phyloP scores from a whole-genome alignment of 208 protist species.

The Sergeia podlipaevii region DNA sequence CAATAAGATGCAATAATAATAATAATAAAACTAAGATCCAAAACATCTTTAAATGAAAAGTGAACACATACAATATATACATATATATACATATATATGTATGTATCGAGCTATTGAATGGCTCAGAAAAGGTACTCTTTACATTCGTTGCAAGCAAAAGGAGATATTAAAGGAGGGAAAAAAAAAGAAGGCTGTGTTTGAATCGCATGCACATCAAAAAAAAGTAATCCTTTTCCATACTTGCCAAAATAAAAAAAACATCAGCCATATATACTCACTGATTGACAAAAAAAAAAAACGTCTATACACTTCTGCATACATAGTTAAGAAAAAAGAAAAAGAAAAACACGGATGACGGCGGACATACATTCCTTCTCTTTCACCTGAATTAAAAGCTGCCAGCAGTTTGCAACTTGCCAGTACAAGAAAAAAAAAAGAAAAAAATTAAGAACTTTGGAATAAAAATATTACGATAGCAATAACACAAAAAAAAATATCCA shows the following conservation, averaged over 20 bases:
- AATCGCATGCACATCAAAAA: too few relatives aligned
- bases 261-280: background rate
- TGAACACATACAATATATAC: background rate
- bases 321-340: conserved; percentile 4
- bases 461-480: background rate
- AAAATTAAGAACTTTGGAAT: background rate
- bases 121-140: background rate
- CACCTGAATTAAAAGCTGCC: conserved; percentile 1
- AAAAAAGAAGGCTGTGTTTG: background rate
- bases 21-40: background rate
- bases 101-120: background rate
- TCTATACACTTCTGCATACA: background rate
- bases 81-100: conserved; percentile 2
- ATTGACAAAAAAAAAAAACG: conserved; percentile 6
- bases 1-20: too few relatives aligned
- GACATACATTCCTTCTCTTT: background rate
- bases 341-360: background rate
- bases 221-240: background rate
- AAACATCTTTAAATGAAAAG: background rate
- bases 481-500: conserved; percentile 16
- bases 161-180: background rate
- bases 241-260: background rate
- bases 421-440: conserved; percentile 2
- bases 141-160: background rate
- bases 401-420: conserved; percentile 3